Base-by-base conservation (phyloP, 495 filamentous ascomycete species). In the Aspergillus indologenus region DNA sequence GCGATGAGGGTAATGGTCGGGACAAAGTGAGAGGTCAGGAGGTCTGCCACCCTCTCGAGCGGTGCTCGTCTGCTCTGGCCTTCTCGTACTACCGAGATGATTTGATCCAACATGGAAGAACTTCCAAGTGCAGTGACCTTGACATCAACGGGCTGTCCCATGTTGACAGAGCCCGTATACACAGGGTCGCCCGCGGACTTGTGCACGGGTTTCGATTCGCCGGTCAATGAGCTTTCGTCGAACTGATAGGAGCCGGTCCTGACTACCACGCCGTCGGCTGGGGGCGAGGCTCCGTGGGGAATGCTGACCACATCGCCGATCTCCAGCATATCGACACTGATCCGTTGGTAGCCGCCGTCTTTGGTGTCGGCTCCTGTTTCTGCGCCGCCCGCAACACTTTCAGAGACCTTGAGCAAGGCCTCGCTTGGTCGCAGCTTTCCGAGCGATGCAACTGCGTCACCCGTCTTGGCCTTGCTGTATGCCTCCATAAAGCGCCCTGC, bases 391-490 rank as follows among this genome's bases (percentile, higher is more conserved):
- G 22, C 47, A 23, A 19, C 19, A 15, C 17, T 5, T 50, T 18
- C 47, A 21, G 34, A 53, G 49, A 79, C 78, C 2, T 92, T 76
- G 12, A 98, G 71, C 11, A 90, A 73, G 3, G 93, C 93, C 61
- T 92, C 88, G 5, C 81, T 86, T 0, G 93, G 92, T 24, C 90
- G 81, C 18, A 97, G 82, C 56, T 90, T 88, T 2, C 85, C 87
- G 6, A 98, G 77, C 48, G 87, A 82, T 51, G 87, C 83, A 5
- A 98, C 90, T 5, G 92, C 94, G 69, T 96, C 89, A 2, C 93
- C 92, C 0, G 92, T 90, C 67, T 89, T 91, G 1, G 91, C 86
- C 75, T 97, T 96, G 79, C 89, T 96, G 75, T 93, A 94, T 19
- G 91, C 88, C 73, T 98, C 93, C 48, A 97, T 81, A 50, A 86